Evolutionary conservation across 2,329 filamentous ascomycete species (phyloP).

Genomic region (Penicillium crustosum): DNA sequence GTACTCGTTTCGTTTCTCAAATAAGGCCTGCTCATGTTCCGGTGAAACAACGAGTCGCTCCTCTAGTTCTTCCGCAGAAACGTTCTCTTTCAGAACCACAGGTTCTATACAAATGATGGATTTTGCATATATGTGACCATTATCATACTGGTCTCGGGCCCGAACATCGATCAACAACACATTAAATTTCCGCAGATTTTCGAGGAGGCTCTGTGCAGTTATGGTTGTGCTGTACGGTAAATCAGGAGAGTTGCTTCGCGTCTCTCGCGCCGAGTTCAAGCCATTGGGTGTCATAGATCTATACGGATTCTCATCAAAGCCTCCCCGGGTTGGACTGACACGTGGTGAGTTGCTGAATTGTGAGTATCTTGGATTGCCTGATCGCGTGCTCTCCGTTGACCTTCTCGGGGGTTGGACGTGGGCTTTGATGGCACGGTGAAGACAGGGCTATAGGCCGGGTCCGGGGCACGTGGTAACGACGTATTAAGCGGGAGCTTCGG

Average conservation of each 20-base stretch:
- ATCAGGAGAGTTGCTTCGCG: constrained; percentile 47
- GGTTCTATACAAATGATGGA: constrained; percentile 90
- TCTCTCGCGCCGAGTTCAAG: constrained; percentile 37
- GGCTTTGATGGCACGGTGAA: constrained; percentile 42
- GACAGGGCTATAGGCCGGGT: constrained; percentile 51
- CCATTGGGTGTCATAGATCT: constrained; percentile 47
- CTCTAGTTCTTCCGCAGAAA: constrained; percentile 63
- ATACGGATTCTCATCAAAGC: constrained; percentile 45
- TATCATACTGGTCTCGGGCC: constrained; percentile 74
- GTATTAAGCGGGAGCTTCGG: constrained; percentile 46
- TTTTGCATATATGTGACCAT: constrained; percentile 82
- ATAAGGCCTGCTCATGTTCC: constrained; percentile 66
- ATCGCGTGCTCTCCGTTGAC: constrained; percentile 43
- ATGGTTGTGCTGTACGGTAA: constrained; percentile 62
- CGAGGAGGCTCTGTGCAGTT: constrained; percentile 67
- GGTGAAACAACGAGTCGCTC: constrained; percentile 51
- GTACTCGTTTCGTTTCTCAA: constrained; percentile 70
- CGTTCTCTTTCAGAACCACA: constrained; percentile 67
- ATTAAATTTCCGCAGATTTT: constrained; percentile 64
- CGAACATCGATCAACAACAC: constrained; percentile 86
- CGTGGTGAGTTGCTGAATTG: constrained; percentile 35
- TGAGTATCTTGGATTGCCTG: constrained; percentile 39
- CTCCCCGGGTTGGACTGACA: constrained; percentile 36
- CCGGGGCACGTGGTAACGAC: constrained; percentile 48
- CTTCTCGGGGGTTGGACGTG: constrained; percentile 39